Base-by-base conservation (phyloP, 176 grass and related monocot species). In the Metroxylon sagu region DNA sequence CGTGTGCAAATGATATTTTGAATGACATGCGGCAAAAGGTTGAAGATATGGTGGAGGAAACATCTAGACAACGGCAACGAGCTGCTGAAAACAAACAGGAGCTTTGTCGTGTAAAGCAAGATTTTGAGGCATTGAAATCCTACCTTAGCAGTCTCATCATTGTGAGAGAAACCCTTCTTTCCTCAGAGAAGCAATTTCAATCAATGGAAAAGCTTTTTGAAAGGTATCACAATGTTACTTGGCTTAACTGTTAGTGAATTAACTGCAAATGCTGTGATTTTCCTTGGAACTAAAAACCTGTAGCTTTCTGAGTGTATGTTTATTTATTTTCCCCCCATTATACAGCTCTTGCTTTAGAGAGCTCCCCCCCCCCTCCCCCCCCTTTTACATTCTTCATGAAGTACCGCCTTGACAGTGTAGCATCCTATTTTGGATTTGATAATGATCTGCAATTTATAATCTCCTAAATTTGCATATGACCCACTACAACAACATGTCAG, bases 21-120 rank as follows among this genome's bases (percentile, higher is more conserved):
- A 91, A 79, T 54, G 92, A 96, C 6, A 91, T 96, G 92, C 71
- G 73, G 65, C 74, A 89, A 29, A 72, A 82, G 72, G 83, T 91
- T 26, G 92, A 96, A 25, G 87, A 96, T 57, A 96, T 96, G 92
- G 86, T 87, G 12, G 64, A 83, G 57, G 92, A 96, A 74, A 91
- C 92, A 64, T 79, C 83, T 5, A 65, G 72, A 2, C 92, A 91
- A 65, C 81, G 80, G 64, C 80, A 90, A 59, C 77, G 75, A 0
- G 92, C 87, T 21, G 77, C 84, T 25, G 83, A 96, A 23, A 96
- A 96, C 18, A 84, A 90, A 35, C 78, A 71, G 35, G 92, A 96
- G 78, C 83, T 96, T 56, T 75, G 69, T 48, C 83, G 78, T n/a
- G 92, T 96, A 18, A 96, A 96, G 66, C 78, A 87, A 29, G 84